Base-by-base conservation (phyloP, 2,329 filamentous ascomycete genomes). In the Trichoderma sp. region DNA sequence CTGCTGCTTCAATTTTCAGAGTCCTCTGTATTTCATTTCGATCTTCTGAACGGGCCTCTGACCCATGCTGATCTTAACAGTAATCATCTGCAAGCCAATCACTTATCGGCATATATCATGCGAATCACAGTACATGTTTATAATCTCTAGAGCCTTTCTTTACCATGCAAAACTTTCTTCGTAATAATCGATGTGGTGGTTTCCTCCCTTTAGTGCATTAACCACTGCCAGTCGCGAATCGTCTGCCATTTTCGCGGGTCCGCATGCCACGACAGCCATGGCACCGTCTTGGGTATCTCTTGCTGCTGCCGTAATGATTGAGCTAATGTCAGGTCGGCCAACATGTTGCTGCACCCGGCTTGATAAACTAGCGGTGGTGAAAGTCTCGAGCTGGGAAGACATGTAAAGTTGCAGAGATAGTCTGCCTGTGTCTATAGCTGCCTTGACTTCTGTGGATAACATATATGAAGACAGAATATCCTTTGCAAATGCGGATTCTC, bases 141-240 rank as follows among this genome's bases (percentile, higher is more conserved):
- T 29, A 47, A 29, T 55, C 19, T 8, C 10, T 29, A 27, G 35
- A n/a, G 40, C 40, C 8, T 3, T 4, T 37, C 8, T 40, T 16
- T 63, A 83, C 82, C 82, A 83, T 29, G 79, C 79, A 43, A 83
- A 83, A 5, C 77, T 80, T 72, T 83, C 82, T 33, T 83, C 80
- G 67, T 82, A 83, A 47, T 83, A 83, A 14, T 83, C 79, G 65
- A 82, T 71, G 27, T 71, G 63, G 8, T 71, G 72, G 10, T 71
- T 72, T 0, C 76, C 75, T 6, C 71, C 70, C 1, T 70, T 71
- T 21, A 83, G 69, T 16, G 76, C 72, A 2, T 75, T 73, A 0
- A 79, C 76, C 0, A 81, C 80, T 0, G 81, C 79, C 57, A 71
- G 72, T 53, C 83, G 74, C 3, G 81, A 76, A 35, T 83, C 81